These are phyloP conservation scores for Orbilia ellipsospora DNA, from an alignment of 2,329 filamentous ascomycete genomes.

Conservation along the genomic window DNA sequence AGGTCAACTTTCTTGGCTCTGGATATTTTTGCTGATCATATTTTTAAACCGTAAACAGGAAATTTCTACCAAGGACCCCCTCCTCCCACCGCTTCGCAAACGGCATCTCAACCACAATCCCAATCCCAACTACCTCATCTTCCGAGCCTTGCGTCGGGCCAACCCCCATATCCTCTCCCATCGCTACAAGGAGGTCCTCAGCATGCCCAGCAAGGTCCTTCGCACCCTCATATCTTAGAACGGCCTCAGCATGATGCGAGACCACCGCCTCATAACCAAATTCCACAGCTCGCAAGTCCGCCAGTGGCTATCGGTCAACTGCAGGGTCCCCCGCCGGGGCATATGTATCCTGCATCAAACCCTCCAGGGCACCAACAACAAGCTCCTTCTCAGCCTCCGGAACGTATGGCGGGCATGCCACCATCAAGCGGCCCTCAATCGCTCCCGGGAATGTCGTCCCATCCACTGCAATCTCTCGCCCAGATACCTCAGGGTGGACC, in stretches of 20 bases:
- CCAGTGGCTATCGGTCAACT: slow-evolving; percentile 31
- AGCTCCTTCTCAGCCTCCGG: slow-evolving; percentile 22
- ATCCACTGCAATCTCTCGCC: slow-evolving; percentile 30
- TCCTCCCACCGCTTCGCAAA: slow-evolving; percentile 38
- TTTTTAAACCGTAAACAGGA: slow-evolving; percentile 9
- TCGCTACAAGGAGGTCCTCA: slow-evolving; percentile 43
- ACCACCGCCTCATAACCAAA: slow-evolving; percentile 44
- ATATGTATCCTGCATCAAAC: slow-evolving; percentile 32
- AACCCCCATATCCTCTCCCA: slow-evolving; percentile 44
- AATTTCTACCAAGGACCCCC: slow-evolving; percentile 48
- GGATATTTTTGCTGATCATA: slow-evolving; percentile 9
- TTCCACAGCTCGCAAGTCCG: slow-evolving; percentile 44
- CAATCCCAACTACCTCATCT: slow-evolving; percentile 47
- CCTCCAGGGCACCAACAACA: slow-evolving; percentile 37
- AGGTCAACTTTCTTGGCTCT: not conserved
- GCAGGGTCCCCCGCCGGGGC: slow-evolving; percentile 29
- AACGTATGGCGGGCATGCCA: slow-evolving; percentile 32
- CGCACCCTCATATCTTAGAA: slow-evolving; percentile 42
- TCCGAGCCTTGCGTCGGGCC: slow-evolving; percentile 34
- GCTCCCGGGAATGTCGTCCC: slow-evolving; percentile 39
- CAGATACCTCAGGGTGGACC: slow-evolving; percentile 27
- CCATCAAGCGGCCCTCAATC: slow-evolving; percentile 23
- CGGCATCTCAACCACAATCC: slow-evolving; percentile 19
- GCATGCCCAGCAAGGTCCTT: slow-evolving; percentile 16
- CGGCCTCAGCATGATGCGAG: slow-evolving; percentile 39